Base-by-base conservation (phyloP, 1,284 basidiomycete genomes). In the Irpex lacteus region DNA sequence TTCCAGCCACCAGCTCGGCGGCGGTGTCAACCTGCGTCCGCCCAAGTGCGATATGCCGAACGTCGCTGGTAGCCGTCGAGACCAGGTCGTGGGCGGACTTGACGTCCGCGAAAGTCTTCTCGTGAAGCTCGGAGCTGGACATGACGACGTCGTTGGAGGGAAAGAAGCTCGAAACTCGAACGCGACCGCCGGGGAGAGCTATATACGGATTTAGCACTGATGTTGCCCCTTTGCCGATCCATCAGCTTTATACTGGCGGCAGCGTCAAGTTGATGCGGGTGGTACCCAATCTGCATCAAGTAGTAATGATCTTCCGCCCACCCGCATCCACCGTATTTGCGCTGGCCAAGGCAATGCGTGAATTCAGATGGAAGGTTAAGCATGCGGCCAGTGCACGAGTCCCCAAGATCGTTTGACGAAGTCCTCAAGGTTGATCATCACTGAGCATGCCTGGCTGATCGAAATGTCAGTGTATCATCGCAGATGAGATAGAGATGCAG, bases 21-120 rank as follows among this genome's bases (percentile, higher is more conserved):
- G 81, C 86, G 9, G 84, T 85, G 70, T 88, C 85, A 4, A 86
- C 78, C 55, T 83, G 61, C 44, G 66, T 60, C 15, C 54, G 65
- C n/a, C 38, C 53, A 56, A 68, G 66, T 9, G 65, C 67, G 32
- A 68, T 18, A 34, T 60, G 61, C 26, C n/a, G 59, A 7, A 52
- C 47, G 11, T 37, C 34, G n/a, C 18, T 21, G 34, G 36, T 53
- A 18, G 34, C 52, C 34, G 60, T n/a, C 44, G 57, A 60, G n/a
- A 54, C 50, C 5, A 59, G 55, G 13, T 18, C 52, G 15, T 37
- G 32, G 15, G 19, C 36, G 9, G 6, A 38, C 40, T 49, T 38
- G 56, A 62, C 63, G 38, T 37, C n/a, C 50, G 61, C 65, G 7
- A 36, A 26, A 26, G 26, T 32, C 63, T 66, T 66, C 63, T 66